Evolutionary conservation across 768 basidiomycete species (phyloP).

Genomic region (Lactifluus rugatus): DNA sequence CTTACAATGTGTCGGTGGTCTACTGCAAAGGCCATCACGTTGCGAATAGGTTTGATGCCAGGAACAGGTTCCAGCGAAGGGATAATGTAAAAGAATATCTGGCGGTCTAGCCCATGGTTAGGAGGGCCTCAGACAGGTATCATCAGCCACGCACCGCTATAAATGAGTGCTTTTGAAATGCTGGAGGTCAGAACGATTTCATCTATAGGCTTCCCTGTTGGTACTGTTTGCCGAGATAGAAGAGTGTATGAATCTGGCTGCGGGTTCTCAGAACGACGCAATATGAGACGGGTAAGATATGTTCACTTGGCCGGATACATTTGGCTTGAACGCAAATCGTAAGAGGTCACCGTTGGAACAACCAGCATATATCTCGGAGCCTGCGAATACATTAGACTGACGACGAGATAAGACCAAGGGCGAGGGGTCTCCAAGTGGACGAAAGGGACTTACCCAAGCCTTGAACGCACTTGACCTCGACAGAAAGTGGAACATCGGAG

Average conservation of each 20-base stretch:
- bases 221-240: conserved; percentile 41
- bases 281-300: background rate
- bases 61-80: conserved; percentile 72
- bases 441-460: conserved; percentile 21
- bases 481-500: conserved; percentile 9
- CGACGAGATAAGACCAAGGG: background rate
- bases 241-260: conserved; percentile 24
- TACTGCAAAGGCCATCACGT: conserved; percentile 71
- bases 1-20: conserved; percentile 65
- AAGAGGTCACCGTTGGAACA: conserved; percentile 78
- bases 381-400: conserved; percentile 29
- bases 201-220: conserved; percentile 63
- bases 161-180: conserved; percentile 62
- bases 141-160: conserved; percentile 48
- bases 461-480: conserved; percentile 24
- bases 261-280: background rate
- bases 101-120: conserved; percentile 34
- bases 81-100: conserved; percentile 69
- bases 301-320: conserved; percentile 36
- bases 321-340: conserved; percentile 63
- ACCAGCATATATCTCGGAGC: conserved; percentile 80
- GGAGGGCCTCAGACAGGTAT: conserved; percentile 4
- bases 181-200: conserved; percentile 73
- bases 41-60: conserved; percentile 65
- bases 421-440: background rate